phyloP scores from a whole-genome alignment of 2,329 filamentous ascomycete genomes.

The Sporothrix pallida region DNA sequence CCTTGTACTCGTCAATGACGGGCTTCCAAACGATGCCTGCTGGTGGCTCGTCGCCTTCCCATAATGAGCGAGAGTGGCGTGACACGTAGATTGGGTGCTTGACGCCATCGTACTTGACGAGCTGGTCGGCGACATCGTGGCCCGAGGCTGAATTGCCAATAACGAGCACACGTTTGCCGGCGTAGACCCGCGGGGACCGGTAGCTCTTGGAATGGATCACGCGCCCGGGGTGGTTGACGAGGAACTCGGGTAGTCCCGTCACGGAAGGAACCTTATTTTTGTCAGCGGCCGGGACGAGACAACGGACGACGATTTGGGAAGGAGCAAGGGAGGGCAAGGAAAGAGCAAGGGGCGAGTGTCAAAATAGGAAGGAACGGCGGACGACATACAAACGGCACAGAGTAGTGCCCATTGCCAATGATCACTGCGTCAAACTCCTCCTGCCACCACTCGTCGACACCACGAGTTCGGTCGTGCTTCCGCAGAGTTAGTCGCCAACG shows the following conservation, averaged over 20 bases:
- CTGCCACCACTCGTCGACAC: constrained; percentile 65
- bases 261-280: constrained; percentile 52
- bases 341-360: background rate
- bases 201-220: constrained; percentile 80
- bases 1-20: constrained; percentile 55
- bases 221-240: constrained; percentile 54
- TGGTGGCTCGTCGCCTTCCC: constrained; percentile 60
- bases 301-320: too few relatives aligned
- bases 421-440: constrained; percentile 66
- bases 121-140: constrained; percentile 77
- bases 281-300: constrained; percentile 8
- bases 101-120: constrained; percentile 55
- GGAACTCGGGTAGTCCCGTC: constrained; percentile 55
- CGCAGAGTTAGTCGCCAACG: constrained; percentile 63
- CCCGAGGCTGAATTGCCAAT: constrained; percentile 87
- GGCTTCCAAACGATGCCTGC: constrained; percentile 66
- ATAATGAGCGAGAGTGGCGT: constrained; percentile 58
- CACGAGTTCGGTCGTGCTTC: constrained; percentile 48
- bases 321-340: too few relatives aligned
- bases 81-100: constrained; percentile 63
- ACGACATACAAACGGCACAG: constrained; percentile 61
- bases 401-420: constrained; percentile 66
- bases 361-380: background rate
- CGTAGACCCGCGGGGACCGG: constrained; percentile 67
- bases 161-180: constrained; percentile 75